Evolutionary conservation across 2,329 filamentous ascomycete species (phyloP).

Genomic region (Teratosphaeria nubilosa): DNA sequence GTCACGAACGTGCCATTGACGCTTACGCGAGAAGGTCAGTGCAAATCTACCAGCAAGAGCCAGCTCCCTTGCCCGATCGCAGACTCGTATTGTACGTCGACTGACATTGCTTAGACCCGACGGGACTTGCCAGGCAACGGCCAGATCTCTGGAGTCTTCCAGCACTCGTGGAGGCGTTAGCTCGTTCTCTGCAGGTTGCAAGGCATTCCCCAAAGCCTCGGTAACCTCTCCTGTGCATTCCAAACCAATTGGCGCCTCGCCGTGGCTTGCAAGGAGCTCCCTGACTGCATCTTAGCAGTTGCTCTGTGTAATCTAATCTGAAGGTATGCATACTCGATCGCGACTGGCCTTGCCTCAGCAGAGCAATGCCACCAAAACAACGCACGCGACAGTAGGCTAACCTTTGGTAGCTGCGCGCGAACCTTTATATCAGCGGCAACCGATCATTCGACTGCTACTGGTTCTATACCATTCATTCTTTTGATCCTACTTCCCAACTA

Average conservation of each 20-base stretch:
- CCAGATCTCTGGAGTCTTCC: conserved; percentile 7
- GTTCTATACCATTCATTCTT: conserved; percentile 29
- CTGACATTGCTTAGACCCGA: conserved; percentile 24
- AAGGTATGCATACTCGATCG: conserved; percentile 31
- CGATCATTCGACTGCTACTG: conserved; percentile 16
- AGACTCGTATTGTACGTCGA: conserved; percentile 27
- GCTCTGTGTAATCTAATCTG: conserved; percentile 38
- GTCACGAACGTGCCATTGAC: not conserved
- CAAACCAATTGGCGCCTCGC: conserved; percentile 31
- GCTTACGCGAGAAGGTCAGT: conserved; percentile 1
- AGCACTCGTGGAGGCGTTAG: conserved; percentile 42
- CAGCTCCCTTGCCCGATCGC: conserved; percentile 25
- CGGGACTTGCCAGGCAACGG: conserved; percentile 18
- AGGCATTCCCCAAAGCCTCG: conserved; percentile 14
- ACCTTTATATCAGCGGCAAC: conserved; percentile 25
- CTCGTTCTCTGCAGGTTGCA: conserved; percentile 41
- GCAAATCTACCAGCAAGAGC: not conserved
- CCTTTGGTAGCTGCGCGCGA: conserved; percentile 21
- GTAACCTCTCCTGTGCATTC: conserved; percentile 24
- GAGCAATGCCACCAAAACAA: conserved; percentile 9
- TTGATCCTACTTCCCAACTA: conserved; percentile 45
- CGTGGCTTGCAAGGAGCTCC: conserved; percentile 31
- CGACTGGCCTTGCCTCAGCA: conserved; percentile 13
- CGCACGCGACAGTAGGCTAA: conserved; percentile 17
- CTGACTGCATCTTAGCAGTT: conserved; percentile 19